Conservation (phyloP, 164 flowering plant species). For the Nymphaea colorata region DNA sequence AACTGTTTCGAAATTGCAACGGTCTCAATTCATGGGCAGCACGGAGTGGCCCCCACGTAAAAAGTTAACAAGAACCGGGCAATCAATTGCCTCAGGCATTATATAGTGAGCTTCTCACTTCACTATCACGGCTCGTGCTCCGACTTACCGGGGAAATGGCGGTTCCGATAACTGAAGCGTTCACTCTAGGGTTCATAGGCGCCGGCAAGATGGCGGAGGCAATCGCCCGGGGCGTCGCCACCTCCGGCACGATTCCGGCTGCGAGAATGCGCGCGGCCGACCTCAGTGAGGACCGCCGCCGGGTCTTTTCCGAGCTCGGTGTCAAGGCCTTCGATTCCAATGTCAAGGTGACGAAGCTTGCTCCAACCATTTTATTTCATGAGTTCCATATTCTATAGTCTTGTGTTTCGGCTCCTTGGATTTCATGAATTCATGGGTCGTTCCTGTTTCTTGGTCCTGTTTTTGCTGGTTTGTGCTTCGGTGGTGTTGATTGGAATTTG, state of each 20-base stretch:
- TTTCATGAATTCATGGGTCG: background rate
- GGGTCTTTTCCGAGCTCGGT: constrained; percentile 59
- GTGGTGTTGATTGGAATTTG: background rate
- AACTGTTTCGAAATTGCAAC: no score
- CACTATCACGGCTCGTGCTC: no score
- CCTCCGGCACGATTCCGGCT: constrained; percentile 64
- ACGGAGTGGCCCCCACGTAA: no score
- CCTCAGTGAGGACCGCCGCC: constrained; percentile 24
- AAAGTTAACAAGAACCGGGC: no score
- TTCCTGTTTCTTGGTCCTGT: background rate
- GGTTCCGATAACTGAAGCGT: constrained; percentile 43
- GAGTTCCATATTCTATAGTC: background rate
- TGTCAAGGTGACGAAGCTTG: constrained; percentile 19
- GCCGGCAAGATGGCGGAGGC: constrained; percentile 98
- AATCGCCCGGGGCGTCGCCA: constrained; percentile 70
- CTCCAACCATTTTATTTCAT: background rate
- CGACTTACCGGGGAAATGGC: constrained; percentile 2
- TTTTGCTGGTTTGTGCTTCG: background rate
- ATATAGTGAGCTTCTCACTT: no score
- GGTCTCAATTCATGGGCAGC: no score
- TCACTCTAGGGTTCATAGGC: constrained; percentile 73
- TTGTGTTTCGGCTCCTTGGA: background rate
- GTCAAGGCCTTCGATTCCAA: constrained; percentile 38
- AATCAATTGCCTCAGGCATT: no score
- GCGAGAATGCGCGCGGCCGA: constrained; percentile 59